Conservation (phyloP, 2,329 filamentous ascomycete species). For the Fusarium duplospermum region DNA sequence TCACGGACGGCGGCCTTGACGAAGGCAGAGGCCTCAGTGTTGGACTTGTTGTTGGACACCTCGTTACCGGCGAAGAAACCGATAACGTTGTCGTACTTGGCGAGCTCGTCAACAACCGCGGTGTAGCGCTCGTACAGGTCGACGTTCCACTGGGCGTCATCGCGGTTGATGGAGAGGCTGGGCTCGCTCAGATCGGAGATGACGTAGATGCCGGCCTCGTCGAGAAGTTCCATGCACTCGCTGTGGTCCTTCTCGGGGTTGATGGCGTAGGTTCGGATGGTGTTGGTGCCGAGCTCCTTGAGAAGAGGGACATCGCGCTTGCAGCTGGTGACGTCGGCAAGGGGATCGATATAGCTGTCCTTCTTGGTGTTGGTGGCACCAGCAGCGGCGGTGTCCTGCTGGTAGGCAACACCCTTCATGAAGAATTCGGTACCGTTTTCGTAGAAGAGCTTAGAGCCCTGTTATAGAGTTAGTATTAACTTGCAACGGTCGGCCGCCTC, state of each 20-base stretch:
- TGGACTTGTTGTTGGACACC: constrained; percentile 88
- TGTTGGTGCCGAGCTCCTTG: constrained; percentile 84
- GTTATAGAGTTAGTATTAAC: constrained; percentile 19
- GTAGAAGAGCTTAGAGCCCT: constrained; percentile 91
- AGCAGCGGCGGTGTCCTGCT: constrained; percentile 77
- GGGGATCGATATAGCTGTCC: constrained; percentile 80
- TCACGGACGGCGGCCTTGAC: constrained; percentile 98
- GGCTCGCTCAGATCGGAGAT: constrained; percentile 92
- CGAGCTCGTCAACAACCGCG: constrained; percentile 82
- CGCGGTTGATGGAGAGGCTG: constrained; percentile 83
- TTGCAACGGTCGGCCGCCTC: background rate
- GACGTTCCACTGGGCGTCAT: constrained; percentile 81
- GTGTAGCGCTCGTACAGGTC: constrained; percentile 85
- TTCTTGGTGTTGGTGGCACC: constrained; percentile 59
- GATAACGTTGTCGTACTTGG: constrained; percentile 88
- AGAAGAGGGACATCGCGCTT: constrained; percentile 88
- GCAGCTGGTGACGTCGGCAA: constrained; percentile 78
- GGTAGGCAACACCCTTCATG: constrained; percentile 95
- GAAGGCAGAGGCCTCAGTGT: constrained; percentile 90
- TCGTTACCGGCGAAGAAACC: constrained; percentile 99
- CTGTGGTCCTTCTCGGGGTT: constrained; percentile 83
- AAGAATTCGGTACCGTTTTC: constrained; percentile 76
- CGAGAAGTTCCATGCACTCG: constrained; percentile 85
- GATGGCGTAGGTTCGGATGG: constrained; percentile 94
- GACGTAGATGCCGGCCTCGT: constrained; percentile 92